Evolutionary conservation across 2,329 filamentous ascomycete species (phyloP).

Genomic region (Botrytis hyacinthi): DNA sequence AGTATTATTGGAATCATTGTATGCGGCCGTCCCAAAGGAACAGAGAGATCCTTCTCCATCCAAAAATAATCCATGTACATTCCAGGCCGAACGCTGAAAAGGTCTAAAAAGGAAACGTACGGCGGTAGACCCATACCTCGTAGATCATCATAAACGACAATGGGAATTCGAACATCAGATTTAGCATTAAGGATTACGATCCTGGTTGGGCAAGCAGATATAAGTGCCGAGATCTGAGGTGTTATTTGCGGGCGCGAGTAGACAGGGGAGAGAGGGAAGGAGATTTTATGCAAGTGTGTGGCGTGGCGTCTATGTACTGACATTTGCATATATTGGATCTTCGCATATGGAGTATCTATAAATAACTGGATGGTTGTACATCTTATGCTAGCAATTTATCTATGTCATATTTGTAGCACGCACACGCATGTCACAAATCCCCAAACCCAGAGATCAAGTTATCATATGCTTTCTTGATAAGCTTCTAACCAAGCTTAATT

Average conservation of each 20-base stretch:
- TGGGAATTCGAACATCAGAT: not conserved
- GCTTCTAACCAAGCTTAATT: not conserved
- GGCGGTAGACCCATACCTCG: not conserved
- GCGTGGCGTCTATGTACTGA: not conserved
- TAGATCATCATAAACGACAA: not conserved
- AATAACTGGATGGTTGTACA: not conserved
- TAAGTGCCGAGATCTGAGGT: not conserved
- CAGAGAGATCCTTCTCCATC: not conserved
- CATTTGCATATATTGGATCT: not conserved
- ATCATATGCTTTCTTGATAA: not conserved
- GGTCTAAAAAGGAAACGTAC: not conserved
- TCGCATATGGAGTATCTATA: not conserved
- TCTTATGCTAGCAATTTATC: not conserved
- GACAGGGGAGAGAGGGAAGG: not conserved
- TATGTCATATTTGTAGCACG: not conserved
- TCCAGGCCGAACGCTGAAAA: not conserved
- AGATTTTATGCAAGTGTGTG: not conserved
- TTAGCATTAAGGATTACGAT: not conserved
- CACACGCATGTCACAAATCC: not conserved
- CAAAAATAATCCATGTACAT: not conserved
- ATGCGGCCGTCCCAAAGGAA: not conserved
- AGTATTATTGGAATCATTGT: not conserved
- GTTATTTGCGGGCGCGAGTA: not conserved
- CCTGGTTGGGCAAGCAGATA: not conserved
- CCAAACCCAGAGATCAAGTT: not conserved